Base-by-base conservation (phyloP, 2,329 filamentous ascomycete genomes). In the Cladophialophora yegresii region DNA sequence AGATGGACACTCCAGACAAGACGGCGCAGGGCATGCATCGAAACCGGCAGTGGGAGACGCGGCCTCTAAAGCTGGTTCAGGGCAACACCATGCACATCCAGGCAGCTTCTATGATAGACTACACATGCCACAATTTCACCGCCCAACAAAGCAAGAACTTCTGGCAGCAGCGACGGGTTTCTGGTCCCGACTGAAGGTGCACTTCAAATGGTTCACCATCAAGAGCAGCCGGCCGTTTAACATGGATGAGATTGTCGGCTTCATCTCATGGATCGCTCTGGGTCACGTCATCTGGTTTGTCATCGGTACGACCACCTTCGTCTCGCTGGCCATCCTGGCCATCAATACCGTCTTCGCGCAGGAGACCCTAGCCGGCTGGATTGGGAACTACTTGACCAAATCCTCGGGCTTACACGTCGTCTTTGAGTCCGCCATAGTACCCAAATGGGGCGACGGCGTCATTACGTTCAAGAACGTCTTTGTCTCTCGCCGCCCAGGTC, bases 161-260 rank as follows among this genome's bases (percentile, higher is more conserved):
- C 82, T 99, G 40, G 89, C 91, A 22, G 93, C 95, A 4, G 92
- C 95, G 40, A 97, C 88, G 23, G 93, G 93, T 1, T 97, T 98
- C 76, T 95, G 92, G 88, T 89, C 96, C 67, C 86, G 95, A 55
- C 78, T 97, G 51, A 92, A 89, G 73, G 90, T 98, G 26, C 89
- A 92, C 47, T 96, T 98, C 80, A 99, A 99, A 78, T 99, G 95
- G 95, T 89, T 95, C 72, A 96, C 95, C 2, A 99, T 99, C 72
- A 84, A 93, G 74, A 96, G 93, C 75, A 91, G 90, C 76, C 85
- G 95, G 43, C 95, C 95, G 0, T 99, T 95, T 86, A 99, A 96
- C 76, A 85, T 89, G 23, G 95, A 99, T 76, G 95, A 99, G 79
- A 97, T 96, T 82, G 91, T 92, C 53, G 95, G 95, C 3, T 93